Percentiles rank a stretch among this genome's conserved stretches.
These are phyloP conservation scores for Coemansia sp. DNA, from an alignment of 192 early-diverging fungal species.

Conservation along the genomic window DNA sequence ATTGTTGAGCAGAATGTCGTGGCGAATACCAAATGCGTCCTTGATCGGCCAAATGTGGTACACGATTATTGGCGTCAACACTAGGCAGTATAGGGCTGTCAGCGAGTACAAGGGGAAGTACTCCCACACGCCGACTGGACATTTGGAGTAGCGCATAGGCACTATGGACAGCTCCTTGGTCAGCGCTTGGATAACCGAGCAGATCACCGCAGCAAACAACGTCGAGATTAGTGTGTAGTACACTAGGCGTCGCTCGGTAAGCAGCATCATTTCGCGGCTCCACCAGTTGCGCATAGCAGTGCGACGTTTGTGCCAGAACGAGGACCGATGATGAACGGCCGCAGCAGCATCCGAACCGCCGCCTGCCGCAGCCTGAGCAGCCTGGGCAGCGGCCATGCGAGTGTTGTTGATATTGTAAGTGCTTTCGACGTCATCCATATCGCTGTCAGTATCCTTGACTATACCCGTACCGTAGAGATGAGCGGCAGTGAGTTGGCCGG, in stretches of 20 bases:
- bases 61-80: constrained; percentile 51
- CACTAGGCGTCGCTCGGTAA: constrained; percentile 52
- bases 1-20: constrained; percentile 56
- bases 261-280: constrained; percentile 36
- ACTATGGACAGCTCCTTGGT: constrained; percentile 49
- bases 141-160: constrained; percentile 46
- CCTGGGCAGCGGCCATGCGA: neutral
- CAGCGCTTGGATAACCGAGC: constrained; percentile 48
- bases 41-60: constrained; percentile 57
- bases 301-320: neutral
- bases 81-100: constrained; percentile 44
- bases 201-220: constrained; percentile 39
- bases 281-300: constrained; percentile 34
- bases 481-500: constrained; percentile 54
- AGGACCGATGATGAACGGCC: neutral
- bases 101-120: constrained; percentile 54
- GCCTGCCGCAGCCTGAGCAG: neutral
- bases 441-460: constrained; percentile 29
- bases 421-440: constrained; percentile 7
- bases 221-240: constrained; percentile 44
- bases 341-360: neutral
- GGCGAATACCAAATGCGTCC: constrained; percentile 53
- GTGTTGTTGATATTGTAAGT: constrained; percentile 1
- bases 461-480: constrained; percentile 53
- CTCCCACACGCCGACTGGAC: constrained; percentile 56